A percentile compares a stretch with the other conserved stretches of the same genome.
Evolutionary conservation across 345 rosid genomes (phyloP).

Genomic region (Brassica napus): Da-Ae NC_063440.1:8923501-8924000

Average conservation of each 20-base stretch:
- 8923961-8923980: slow-evolving; percentile 29
- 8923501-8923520: no score
- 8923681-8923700: neutral
- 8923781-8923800: neutral
- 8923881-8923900: slow-evolving; percentile 36
- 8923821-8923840: slow-evolving; percentile 24
- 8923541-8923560: no score
- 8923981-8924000: slow-evolving; percentile 17
- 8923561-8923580: no score
- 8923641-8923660: neutral
- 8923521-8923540: no score
- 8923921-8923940: neutral
- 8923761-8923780: neutral
- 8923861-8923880: slow-evolving; percentile 38
- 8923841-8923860: slow-evolving; percentile 34
- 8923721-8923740: neutral
- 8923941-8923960: slow-evolving; percentile 17
- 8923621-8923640: neutral
- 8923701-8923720: neutral
- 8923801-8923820: neutral
- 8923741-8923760: neutral
- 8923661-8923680: neutral
- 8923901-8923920: slow-evolving; percentile 38
- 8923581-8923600: neutral
- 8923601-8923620: neutral